Evolutionary conservation across 805 yeast genomes (phyloP).

Genomic region (Priceomyces medius): DNA sequence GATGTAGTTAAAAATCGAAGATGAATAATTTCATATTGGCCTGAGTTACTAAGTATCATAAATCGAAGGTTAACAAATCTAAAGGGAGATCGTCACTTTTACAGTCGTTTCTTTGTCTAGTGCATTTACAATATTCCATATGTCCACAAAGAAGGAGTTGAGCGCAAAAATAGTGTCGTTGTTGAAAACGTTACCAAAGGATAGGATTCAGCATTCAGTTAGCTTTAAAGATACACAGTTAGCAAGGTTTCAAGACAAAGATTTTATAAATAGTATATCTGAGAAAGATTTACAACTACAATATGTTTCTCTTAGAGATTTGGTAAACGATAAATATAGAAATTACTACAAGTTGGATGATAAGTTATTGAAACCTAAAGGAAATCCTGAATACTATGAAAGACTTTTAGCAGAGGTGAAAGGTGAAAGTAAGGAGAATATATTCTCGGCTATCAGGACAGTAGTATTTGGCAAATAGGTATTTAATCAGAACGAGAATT

Average conservation of each 20-base stretch:
- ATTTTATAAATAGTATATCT: conserved; percentile 39
- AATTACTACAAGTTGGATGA: conserved; percentile 64
- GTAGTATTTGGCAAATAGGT: conserved; percentile 68
- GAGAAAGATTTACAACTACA: conserved; percentile 58
- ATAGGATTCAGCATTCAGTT: conserved; percentile 63
- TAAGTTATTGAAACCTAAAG: conserved; percentile 73
- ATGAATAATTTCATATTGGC: no score
- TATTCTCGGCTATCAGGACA: conserved; percentile 66
- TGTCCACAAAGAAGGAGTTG: conserved; percentile 30
- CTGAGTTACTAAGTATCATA: no score
- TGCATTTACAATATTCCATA: no score
- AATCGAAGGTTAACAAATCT: no score
- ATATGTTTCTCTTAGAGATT: conserved; percentile 53
- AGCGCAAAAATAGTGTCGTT: conserved; percentile 57
- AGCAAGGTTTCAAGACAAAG: conserved; percentile 35
- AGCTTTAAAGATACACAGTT: conserved; percentile 70
- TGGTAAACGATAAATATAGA: conserved; percentile 60
- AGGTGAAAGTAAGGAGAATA: conserved; percentile 68
- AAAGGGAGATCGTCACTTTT: no score
- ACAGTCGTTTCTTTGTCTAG: no score
- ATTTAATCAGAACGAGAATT: not conserved
- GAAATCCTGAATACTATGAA: conserved; percentile 76
- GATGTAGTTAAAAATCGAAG: no score
- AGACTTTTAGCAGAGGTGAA: conserved; percentile 67
- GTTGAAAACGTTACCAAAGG: conserved; percentile 65